Base-by-base conservation (phyloP, 805 yeast genomes). In the Candida michaelii region DNA sequence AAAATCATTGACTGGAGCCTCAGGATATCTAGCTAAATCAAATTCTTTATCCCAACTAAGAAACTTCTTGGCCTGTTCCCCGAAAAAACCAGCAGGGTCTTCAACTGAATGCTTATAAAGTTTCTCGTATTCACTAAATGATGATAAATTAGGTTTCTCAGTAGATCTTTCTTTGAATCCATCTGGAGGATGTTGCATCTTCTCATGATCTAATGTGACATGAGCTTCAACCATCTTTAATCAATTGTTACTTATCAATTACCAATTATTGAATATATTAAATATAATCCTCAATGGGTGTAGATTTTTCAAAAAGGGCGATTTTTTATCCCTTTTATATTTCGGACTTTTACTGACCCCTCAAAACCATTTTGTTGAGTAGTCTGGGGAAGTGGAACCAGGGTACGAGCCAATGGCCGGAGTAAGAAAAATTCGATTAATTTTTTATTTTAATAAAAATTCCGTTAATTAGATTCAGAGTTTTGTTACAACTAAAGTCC, bases 41-140 rank as follows among this genome's bases (percentile, higher is more conserved):
- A 80, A 81, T 9, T 74, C 77, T 34, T 59, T 72, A 49, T 62
- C 63, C 86, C 86, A 81, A 47, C 66, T 60, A 51, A 81, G 68
- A 48, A 60, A 57, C 36, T 76, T 70, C 15, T 55, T 54, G 13
- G 83, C 86, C 62, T 66, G 66, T 9, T 71, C 69, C 39, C 82
- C 83, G 51, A 78, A 81, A 53, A 81, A 81, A 24, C 53, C 52
- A 41, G 68, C 65, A 1, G 86, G 85, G 47, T 78, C 65, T 41
- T 71, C 71, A 50, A 81, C 74, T 18, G 83, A 77, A 56, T 81
- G 76, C 45, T 75, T 60, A 63, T 81, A 78, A 65, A 75, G 52
- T 40, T 62, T 51, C 44, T 72, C 54, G 59, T 80, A 80, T 44
- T 78, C 72, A 15, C 66, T 81, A 40, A 79, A 63, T 27, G 75